Base-by-base conservation (phyloP, 768 basidiomycete genomes). In the Macrocybe gigantea region DNA sequence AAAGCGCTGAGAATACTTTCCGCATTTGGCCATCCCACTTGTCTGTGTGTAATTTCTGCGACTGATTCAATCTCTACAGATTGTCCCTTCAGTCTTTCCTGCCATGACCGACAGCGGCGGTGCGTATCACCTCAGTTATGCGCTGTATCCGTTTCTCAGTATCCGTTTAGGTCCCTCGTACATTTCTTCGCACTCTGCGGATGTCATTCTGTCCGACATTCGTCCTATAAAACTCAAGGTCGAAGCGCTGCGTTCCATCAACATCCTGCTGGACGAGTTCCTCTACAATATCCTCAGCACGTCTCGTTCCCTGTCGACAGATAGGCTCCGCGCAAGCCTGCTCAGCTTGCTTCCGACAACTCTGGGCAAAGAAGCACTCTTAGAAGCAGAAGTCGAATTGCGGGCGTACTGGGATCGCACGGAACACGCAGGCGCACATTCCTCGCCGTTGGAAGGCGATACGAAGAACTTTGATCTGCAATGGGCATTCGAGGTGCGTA, bases 341-440 rank as follows among this genome's bases (percentile, higher is more conserved):
- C 74, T 88, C 49, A 82, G 75, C 59, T 71, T 88, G 36, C 69
- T 93, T 30, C 86, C 90, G 6, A 90, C 86, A 5, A 74, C 81
- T 44, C 74, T 96, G 39, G 94, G 93, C 41, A 92, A 96, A 67
- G 89, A 93, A 61, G 93, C 93, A 2, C 71, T 95, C 12, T 71
- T 93, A 42, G 94, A 97, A 67, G 94, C 94, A 0, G 94, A 97
- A 60, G 74, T 97, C 38, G 94, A 96, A 63, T 64, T 96, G 40
- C 77, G 90, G 59, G 90, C 90, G 6, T 93, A 93, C 70, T 87
- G 85, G 79, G 90, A 91, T 56, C 77, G 83, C 48, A 88, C 82
- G 8, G 68, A 74, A 41, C 59, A 65, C 15, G 58, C 63, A 32
- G 65, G 55, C 33, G 49, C 48, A 8, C 47, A 57, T 13, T 56